Evolutionary conservation across 495 filamentous ascomycete species (phyloP).

Genomic region (Ascodesmis nigricans): DNA sequence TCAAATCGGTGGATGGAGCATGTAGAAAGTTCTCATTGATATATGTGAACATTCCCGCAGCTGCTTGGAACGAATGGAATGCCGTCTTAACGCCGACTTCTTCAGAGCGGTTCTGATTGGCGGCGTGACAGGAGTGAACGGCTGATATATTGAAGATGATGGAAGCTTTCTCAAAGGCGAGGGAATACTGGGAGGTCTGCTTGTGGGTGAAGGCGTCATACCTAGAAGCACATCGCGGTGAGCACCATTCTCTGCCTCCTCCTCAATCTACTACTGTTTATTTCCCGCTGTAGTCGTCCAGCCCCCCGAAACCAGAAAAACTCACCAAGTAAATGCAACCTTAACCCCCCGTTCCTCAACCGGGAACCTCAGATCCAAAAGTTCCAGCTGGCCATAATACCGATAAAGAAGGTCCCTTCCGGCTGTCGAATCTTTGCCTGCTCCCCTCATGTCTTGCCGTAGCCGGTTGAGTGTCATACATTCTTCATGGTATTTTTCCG

Average conservation of each 20-base stretch:
- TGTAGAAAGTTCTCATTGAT: conserved; percentile 99
- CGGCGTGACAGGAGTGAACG: conserved; percentile 87
- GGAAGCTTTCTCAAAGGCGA: conserved; percentile 95
- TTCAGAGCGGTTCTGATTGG: conserved; percentile 74
- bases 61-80: conserved; percentile 95
- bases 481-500: conserved; percentile 82
- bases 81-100: conserved; percentile 85
- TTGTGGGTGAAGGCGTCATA: conserved; percentile 98
- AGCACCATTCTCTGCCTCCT: too few relatives aligned
- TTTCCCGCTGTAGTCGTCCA: too few relatives aligned
- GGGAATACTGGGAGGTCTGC: conserved; percentile 78
- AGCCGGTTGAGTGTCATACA: conserved; percentile 90
- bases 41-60: conserved; percentile 98
- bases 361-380: conserved; percentile 83
- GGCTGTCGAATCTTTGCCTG: conserved; percentile 86
- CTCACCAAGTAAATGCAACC: conserved; percentile 93
- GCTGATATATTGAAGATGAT: conserved; percentile 99
- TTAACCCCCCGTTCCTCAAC: conserved; percentile 98
- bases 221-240: too few relatives aligned
- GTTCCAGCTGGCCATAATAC: conserved; percentile 92
- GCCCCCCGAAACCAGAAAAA: conserved; percentile 1
- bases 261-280: too few relatives aligned
- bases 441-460: conserved; percentile 95
- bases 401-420: conserved; percentile 85
- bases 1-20: conserved; percentile 83